Base-by-base conservation (phyloP, 106 monocot genomes). In the Ottelia alismoides region DNA sequence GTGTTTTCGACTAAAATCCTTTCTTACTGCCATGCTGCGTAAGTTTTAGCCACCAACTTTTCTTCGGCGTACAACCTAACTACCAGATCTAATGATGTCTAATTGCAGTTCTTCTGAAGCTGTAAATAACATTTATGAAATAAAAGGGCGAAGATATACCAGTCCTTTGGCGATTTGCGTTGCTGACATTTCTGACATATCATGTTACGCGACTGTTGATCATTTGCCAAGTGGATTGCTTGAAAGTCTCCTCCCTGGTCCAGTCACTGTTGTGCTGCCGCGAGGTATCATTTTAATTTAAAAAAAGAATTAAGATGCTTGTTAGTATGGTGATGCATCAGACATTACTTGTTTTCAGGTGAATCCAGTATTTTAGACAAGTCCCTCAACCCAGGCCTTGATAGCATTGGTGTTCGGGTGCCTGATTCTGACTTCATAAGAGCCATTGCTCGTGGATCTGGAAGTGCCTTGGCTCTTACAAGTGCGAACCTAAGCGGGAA, bases 141-240 rank as follows among this genome's bases (percentile, higher is more conserved):
- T 98, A 52, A 90, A 90, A 82, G 90, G 89, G 25, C 78, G 90
- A 19, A 62, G 74, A 52, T 56, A 73, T 35, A 86, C 82, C 35
- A 85, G 77, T 53, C 98, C 89, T 43, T 70, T 98, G 26, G 89
- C 89, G 30, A 85, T 90, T 60, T 82, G 77, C 70, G 89, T 98
- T 70, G 79, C 85, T 65, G 85, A 96, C 74, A 83, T 96, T 6
- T 68, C 78, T 46, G 96, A 96, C 49, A 96, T 89, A 54, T 61
- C 84, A 58, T 70, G 81, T n/a, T 96, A 78, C 56, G 85, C 89
- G 21, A 32, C 45, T 55, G 76, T 78, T 30, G 76, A 88, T 32
- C 78, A 83, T 65, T 58, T 94, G 59, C 93, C 88, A 50, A 50
- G 70, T 30, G 82, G 79, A 3, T 62, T 98, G 49, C 77, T 98